These are phyloP conservation scores for Brettanomyces sp. DNA, from an alignment of 805 yeast genomes.

Conservation along the genomic window DNA sequence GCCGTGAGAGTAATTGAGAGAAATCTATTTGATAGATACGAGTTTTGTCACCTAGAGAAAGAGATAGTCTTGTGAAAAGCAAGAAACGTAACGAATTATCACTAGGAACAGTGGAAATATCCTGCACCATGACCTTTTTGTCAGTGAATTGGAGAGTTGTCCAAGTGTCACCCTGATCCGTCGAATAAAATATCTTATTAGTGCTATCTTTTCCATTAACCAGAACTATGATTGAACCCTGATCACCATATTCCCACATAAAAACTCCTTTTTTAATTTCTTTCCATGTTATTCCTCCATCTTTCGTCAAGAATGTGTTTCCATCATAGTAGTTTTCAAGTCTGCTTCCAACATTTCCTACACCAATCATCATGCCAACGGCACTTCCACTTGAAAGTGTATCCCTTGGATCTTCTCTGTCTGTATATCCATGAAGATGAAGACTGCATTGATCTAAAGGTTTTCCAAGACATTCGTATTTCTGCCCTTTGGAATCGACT, in stretches of 20 bases:
- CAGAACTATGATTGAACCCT: slow-evolving; percentile 48
- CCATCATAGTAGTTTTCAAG: slow-evolving; percentile 24
- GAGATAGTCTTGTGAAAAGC: slow-evolving; percentile 45
- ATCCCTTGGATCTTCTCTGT: slow-evolving; percentile 57
- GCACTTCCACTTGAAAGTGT: slow-evolving; percentile 51
- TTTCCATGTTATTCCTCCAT: slow-evolving; percentile 70
- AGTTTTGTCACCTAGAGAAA: slow-evolving; percentile 39
- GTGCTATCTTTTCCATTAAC: slow-evolving; percentile 25
- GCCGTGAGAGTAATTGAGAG: slow-evolving; percentile 33
- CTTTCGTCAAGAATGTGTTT: slow-evolving; percentile 54
- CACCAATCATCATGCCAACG: slow-evolving; percentile 48
- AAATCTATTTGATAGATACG: slow-evolving; percentile 51
- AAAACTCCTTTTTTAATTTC: slow-evolving; percentile 43
- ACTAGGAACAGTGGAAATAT: slow-evolving; percentile 77
- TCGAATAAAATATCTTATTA: slow-evolving; percentile 35
- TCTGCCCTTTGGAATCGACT: slow-evolving; percentile 33
- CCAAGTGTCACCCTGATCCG: slow-evolving; percentile 73
- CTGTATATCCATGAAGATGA: slow-evolving; percentile 27
- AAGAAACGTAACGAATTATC: slow-evolving; percentile 75
- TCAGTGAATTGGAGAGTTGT: slow-evolving; percentile 41
- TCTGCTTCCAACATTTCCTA: slow-evolving; percentile 73
- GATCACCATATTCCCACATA: slow-evolving; percentile 59
- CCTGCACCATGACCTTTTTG: slow-evolving; percentile 47
- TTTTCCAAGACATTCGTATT: slow-evolving; percentile 3
- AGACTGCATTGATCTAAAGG: slow-evolving; percentile 37